A percentile compares a stretch with the other conserved stretches of the same genome.
These are phyloP conservation scores for Arachis monticola DNA, from an alignment of 331 rosid species.

Conservation along the genomic window DNA sequence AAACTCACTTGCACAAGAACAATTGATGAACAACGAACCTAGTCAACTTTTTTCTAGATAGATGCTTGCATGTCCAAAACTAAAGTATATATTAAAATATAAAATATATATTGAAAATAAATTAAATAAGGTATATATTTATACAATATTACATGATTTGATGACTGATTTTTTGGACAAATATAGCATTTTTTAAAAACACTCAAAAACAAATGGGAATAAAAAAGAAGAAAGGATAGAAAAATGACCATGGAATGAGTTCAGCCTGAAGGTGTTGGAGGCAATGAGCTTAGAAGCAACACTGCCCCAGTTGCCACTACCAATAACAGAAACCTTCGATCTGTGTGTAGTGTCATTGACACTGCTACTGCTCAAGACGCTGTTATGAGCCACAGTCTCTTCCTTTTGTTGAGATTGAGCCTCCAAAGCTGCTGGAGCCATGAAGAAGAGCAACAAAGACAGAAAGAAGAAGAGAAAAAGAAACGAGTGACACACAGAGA, in stretches of 20 bases:
- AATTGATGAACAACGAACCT: neutral
- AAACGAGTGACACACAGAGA: no score
- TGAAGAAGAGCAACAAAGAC: slow-evolving; percentile 27
- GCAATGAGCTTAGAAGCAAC: slow-evolving; percentile 96
- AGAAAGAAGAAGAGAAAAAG: neutral
- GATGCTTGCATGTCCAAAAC: slow-evolving; percentile 19
- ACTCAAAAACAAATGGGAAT: neutral
- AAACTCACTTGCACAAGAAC: neutral
- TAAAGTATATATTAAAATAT: no score
- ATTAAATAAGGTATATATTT: no score
- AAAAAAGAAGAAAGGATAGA: neutral
- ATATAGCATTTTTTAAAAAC: neutral
- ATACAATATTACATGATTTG: no score
- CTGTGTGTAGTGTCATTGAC: slow-evolving; percentile 39
- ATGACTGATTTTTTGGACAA: no score
- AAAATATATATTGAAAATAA: no score
- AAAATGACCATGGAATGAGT: slow-evolving; percentile 72
- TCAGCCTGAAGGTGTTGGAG: slow-evolving; percentile 68
- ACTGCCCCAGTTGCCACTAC: slow-evolving; percentile 98
- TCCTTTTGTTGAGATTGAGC: slow-evolving; percentile 32
- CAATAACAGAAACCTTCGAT: slow-evolving; percentile 81
- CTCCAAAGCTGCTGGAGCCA: slow-evolving; percentile 69
- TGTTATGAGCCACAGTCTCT: slow-evolving; percentile 31
- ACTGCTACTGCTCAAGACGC: slow-evolving; percentile 33
- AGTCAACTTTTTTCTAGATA: neutral